Evolutionary conservation across 2,329 filamentous ascomycete species (phyloP), one percentile per base, ranked within the genome.

Genomic region (Fusarium nelsonii): DNA sequence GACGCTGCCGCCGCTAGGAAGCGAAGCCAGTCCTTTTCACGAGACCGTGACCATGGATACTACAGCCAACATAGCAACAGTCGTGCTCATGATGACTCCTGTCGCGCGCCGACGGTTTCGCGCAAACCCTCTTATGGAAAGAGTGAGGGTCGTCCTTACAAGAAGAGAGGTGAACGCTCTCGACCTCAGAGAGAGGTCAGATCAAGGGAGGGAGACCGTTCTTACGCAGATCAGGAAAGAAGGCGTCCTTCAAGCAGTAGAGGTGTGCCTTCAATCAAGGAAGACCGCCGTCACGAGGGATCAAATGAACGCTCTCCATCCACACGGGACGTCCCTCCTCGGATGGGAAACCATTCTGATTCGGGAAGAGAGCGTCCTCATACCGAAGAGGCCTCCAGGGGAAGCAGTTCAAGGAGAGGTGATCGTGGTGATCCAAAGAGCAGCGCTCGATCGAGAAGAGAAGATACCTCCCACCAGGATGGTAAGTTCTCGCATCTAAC

Each of bases 1-100:
- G 39, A 59, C 18, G 20, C 58, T 39, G 58, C 33, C 7, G 51
- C 60, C 4, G 33, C 56, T 12, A 61, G 40, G 43, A 55, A 36
- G 45, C 57, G 60, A 36, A 44, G 32, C 15, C 52, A 55, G 6
- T 23, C 36, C 26, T 49, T 18, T 10, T 11, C 37, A n/a, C 41
- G 40, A n/a, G 41, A 57, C 6, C 33, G 32, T 16, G n/a, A 40
- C n/a, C 33, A 55, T 20, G 34, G 32, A 15, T 40, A 63, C 23
- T 39, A 30, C 20, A 18, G 51, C 14, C 48, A 59, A 8, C n/a
- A 11, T 20, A 44, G 32, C 34, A 26, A 20, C 39, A 34, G 12
- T 16, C 55, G 52, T 8, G 6, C 30, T 5, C 40, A 46, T 20
- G 44, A 58, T 33, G 37, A 46, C 20, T 52, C 44, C 34, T 50